Evolutionary conservation across 2,329 filamentous ascomycete species (phyloP).

Genomic region (Beauveria medogensis): DNA sequence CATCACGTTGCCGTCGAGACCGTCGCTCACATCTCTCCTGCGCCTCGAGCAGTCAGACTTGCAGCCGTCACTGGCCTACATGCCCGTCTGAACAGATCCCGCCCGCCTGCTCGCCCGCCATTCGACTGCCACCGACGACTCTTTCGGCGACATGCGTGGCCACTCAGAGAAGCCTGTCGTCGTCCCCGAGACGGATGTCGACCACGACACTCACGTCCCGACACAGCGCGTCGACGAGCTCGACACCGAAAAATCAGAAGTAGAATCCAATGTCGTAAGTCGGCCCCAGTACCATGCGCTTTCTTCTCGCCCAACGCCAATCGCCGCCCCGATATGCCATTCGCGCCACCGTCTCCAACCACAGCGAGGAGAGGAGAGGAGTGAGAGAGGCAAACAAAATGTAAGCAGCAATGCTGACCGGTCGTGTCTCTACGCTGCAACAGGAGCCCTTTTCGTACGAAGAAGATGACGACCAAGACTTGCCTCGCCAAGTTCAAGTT

Average conservation of each 20-base stretch:
- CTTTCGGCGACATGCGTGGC: conserved; percentile 1
- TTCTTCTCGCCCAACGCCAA: background rate
- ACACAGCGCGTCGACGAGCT: conserved; percentile 3
- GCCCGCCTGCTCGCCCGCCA: background rate
- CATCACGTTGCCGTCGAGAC: background rate
- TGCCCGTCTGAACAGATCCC: background rate
- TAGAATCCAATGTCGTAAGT: conserved; percentile 5
- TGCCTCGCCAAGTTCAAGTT: conserved; percentile 12
- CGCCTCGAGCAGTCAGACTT: background rate
- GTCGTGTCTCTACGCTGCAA: background rate
- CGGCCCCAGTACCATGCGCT: background rate
- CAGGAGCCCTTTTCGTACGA: conserved; percentile 31
- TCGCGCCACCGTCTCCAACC: background rate
- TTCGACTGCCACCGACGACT: conserved; percentile 5
- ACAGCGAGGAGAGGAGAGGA: background rate
- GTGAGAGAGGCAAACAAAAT: background rate
- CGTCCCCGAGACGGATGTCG: background rate
- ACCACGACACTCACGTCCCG: background rate
- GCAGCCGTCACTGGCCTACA: background rate
- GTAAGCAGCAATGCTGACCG: conserved; percentile 1
- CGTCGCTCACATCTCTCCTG: background rate
- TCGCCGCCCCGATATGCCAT: background rate
- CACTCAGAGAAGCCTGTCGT: conserved; percentile 7
- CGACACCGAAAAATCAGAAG: conserved; percentile 9
- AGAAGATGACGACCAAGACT: conserved; percentile 28